These are phyloP conservation scores for Dendrocalamus sinicus DNA, from an alignment of 176 grass and related monocot genomes.

Conservation along the genomic window DNA sequence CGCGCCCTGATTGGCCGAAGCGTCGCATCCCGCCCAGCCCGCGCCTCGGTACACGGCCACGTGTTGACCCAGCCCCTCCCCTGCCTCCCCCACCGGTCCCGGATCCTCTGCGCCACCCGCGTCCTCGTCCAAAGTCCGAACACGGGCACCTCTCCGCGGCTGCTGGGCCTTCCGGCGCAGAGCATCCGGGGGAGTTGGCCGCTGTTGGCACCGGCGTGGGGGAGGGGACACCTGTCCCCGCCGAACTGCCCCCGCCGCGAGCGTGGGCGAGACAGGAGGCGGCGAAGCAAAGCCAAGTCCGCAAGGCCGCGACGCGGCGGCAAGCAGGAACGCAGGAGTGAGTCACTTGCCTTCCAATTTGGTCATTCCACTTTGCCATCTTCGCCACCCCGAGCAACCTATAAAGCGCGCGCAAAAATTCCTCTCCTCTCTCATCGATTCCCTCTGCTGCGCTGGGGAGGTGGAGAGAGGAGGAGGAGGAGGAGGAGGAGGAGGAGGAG, in stretches of 20 bases:
- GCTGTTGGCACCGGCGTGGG: constrained; percentile 9
- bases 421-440: too few species aligned
- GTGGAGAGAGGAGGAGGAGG: not conserved
- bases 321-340: not conserved
- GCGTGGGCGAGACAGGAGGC: not conserved
- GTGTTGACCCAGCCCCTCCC: not conserved
- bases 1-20: not conserved
- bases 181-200: not conserved
- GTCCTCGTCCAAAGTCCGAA: not conserved
- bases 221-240: constrained; percentile 41
- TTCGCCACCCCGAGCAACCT: constrained; percentile 45
- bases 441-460: constrained; percentile 8
- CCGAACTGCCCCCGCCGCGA: not conserved
- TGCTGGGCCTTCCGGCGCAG: not conserved
- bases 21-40: not conserved
- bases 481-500: not conserved
- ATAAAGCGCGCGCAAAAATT: constrained; percentile 40
- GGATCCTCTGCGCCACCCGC: constrained; percentile 30
- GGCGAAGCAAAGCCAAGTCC: not conserved
- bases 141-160: not conserved
- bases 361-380: constrained; percentile 29
- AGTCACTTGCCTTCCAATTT: constrained; percentile 42
- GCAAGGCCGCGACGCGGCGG: not conserved
- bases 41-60: constrained; percentile 30
- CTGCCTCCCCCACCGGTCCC: too few species aligned